phyloP scores from a whole-genome alignment of 345 rosid species.

The Noccaea caerulescens region DNA sequence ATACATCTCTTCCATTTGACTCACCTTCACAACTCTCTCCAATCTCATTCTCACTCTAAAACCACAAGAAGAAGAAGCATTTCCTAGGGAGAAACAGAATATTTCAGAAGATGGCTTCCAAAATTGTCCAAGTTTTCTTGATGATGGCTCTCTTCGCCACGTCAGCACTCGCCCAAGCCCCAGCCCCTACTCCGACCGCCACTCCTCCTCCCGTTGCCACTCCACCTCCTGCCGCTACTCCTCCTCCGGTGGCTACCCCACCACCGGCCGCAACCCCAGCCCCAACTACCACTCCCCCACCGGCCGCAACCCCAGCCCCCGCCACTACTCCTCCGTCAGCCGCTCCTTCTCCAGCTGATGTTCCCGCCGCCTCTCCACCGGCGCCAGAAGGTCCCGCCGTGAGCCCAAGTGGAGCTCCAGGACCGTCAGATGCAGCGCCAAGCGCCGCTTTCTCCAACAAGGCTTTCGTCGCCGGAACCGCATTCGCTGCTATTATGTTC shows the following conservation, averaged over 20 bases:
- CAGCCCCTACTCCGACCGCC: constrained; percentile 41
- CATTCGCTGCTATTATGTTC: constrained; percentile 55
- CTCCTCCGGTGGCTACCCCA: constrained; percentile 39
- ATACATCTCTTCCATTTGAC: constrained; percentile 34
- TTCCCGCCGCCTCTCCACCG: constrained; percentile 42
- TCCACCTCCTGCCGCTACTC: constrained; percentile 33
- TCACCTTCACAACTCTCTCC: constrained; percentile 30
- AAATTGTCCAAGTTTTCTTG: constrained; percentile 31
- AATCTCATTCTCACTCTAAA: constrained; percentile 20
- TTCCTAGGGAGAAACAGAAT: background rate
- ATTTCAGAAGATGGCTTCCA: constrained; percentile 42
- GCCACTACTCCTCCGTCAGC: constrained; percentile 28
- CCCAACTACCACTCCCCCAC: constrained; percentile 41
- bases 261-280: constrained; percentile 35
- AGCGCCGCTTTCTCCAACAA: constrained; percentile 39
- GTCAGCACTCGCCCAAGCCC: constrained; percentile 40
- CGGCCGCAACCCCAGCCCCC: constrained; percentile 37
- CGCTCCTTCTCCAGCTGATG: constrained; percentile 43
- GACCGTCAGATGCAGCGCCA: constrained; percentile 34
- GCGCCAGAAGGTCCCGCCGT: constrained; percentile 33
- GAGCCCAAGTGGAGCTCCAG: constrained; percentile 35
- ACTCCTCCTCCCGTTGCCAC: constrained; percentile 28
- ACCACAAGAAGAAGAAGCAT: constrained; percentile 19
- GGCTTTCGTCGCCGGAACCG: constrained; percentile 55
- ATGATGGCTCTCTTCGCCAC: constrained; percentile 40